Conservation (phyloP, 2,329 filamentous ascomycete species). For the Lachnellula subtilissima region DNA sequence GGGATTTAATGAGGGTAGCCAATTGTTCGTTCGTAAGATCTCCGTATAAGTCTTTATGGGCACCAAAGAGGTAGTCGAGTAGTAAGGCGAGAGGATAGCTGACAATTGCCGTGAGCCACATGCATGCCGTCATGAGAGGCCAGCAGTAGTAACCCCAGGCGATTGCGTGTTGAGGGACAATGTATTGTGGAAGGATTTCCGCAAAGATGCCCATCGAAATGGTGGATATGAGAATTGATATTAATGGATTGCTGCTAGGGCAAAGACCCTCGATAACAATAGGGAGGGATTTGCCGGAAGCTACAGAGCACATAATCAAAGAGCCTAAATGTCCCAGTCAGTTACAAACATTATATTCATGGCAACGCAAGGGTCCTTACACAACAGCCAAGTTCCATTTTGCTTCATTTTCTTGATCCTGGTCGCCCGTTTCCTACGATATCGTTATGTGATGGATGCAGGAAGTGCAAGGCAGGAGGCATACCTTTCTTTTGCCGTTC, state of each 20-base stretch:
- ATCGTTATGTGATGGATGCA: constrained; percentile 7
- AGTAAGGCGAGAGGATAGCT: constrained; percentile 24
- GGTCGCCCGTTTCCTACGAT: constrained; percentile 16
- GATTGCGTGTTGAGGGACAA: constrained; percentile 22
- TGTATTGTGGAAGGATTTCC: constrained; percentile 27
- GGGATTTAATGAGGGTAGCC: constrained; percentile 20
- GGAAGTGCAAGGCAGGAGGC: neutral
- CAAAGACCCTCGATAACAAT: constrained; percentile 22
- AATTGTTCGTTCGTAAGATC: constrained; percentile 24
- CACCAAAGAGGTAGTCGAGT: constrained; percentile 14
- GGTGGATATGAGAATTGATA: constrained; percentile 24
- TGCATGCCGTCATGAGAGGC: constrained; percentile 25
- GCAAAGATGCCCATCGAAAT: constrained; percentile 22
- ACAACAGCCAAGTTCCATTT: constrained; percentile 26
- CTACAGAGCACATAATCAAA: constrained; percentile 22
- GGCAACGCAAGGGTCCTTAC: constrained; percentile 9
- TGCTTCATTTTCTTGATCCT: constrained; percentile 19
- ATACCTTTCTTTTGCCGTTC: constrained; percentile 19
- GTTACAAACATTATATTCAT: neutral
- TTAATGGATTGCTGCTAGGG: constrained; percentile 12
- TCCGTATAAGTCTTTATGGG: constrained; percentile 4
- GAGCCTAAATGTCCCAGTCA: constrained; percentile 18
- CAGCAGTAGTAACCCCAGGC: constrained; percentile 25
- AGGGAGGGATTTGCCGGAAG: constrained; percentile 23
- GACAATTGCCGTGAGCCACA: constrained; percentile 22